A percentile compares a stretch with the other conserved stretches of the same genome.
These are phyloP conservation scores for Gentiana straminea DNA, from an alignment of 257 asterid genomes.

Conservation along the genomic window DNA sequence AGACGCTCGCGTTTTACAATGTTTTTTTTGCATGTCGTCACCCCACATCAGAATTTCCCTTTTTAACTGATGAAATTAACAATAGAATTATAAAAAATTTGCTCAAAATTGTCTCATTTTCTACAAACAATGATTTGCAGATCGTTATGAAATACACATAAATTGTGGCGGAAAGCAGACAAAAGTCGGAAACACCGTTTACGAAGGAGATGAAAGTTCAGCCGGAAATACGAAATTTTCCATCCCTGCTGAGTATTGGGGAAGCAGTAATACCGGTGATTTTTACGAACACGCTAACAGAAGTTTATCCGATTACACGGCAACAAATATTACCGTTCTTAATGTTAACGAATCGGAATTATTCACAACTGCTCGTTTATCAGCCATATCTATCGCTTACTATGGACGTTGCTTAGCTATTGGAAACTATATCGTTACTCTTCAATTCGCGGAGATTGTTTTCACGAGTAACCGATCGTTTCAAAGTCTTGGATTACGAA, in stretches of 20 bases:
- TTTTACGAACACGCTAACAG: conserved; percentile 14
- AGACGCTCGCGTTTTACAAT: too few species aligned
- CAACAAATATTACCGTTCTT: conserved; percentile 31
- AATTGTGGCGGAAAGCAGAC: conserved; percentile 41
- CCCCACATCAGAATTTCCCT: too few species aligned
- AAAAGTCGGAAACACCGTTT: conserved; percentile 19
- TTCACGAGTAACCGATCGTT: conserved; percentile 36
- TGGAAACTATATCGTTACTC: conserved; percentile 52
- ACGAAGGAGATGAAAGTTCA: conserved; percentile 30
- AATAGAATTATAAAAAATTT: too few species aligned
- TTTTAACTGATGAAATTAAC: too few species aligned
- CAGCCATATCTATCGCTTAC: conserved; percentile 47
- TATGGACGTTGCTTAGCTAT: conserved; percentile 55
- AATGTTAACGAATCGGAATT: conserved; percentile 25
- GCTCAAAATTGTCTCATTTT: too few species aligned
- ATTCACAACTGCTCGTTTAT: conserved; percentile 38
- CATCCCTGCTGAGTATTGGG: conserved; percentile 28
- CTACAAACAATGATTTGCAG: conserved; percentile 14
- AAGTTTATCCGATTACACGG: conserved; percentile 12
- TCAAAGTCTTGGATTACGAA: conserved; percentile 50
- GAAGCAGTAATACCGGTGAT: conserved; percentile 41
- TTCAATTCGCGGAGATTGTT: conserved; percentile 54
- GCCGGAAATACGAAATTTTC: conserved; percentile 30
- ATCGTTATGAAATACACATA: conserved; percentile 31
- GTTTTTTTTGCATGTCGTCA: too few species aligned